A percentile compares a stretch with the other conserved stretches of the same genome.
Conservation (phyloP, 805 yeast genomes). For the Metschnikowia matae region DNA sequence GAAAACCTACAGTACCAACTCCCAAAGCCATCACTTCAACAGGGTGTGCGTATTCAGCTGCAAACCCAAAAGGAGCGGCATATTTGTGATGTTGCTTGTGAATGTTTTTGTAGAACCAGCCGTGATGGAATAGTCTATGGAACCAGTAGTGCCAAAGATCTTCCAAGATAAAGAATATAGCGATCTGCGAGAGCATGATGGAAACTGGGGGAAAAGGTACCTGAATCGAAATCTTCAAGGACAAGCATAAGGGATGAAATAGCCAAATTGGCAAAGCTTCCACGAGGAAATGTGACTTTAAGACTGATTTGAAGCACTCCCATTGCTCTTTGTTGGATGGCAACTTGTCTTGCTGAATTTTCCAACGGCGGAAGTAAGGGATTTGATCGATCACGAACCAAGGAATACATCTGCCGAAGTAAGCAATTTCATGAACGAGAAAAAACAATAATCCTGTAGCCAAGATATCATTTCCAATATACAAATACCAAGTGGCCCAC, state of each 20-base stretch:
- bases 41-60: conserved; percentile 98
- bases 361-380: conserved; percentile 80
- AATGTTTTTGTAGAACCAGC: conserved; percentile 83
- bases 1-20: conserved; percentile 94
- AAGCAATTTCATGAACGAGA: conserved; percentile 77
- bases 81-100: conserved; percentile 98
- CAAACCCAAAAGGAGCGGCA: conserved; percentile 95
- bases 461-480: conserved; percentile 78
- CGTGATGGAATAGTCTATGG: conserved; percentile 86
- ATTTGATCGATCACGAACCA: conserved; percentile 86
- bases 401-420: conserved; percentile 89
- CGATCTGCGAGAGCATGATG: conserved; percentile 62
- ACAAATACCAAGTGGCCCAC: conserved; percentile 90
- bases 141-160: conserved; percentile 97
- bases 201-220: conserved; percentile 80
- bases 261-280: conserved; percentile 97
- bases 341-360: conserved; percentile 81
- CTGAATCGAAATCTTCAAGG: conserved; percentile 67
- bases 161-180: conserved; percentile 77
- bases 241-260: conserved; percentile 87
- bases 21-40: conserved; percentile 88
- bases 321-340: conserved; percentile 84
- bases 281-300: conserved; percentile 82
- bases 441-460: conserved; percentile 91
- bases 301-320: conserved; percentile 84